phyloP scores from a whole-genome alignment of 208 protist species.

The Endotrypanum monterogeii region DNA sequence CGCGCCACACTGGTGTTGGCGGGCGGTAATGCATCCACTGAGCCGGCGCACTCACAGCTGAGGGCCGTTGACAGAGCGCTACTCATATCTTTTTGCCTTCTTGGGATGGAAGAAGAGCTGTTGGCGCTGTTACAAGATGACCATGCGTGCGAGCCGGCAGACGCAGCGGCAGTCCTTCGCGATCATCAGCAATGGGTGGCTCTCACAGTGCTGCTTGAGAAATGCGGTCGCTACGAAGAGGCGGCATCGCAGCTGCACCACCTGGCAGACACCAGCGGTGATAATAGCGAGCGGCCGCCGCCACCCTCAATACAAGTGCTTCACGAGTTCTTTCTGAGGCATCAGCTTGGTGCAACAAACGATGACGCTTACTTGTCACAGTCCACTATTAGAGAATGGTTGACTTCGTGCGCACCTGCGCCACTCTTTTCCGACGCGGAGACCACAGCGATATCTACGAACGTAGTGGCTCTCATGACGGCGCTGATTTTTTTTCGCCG shows the following conservation, averaged over 20 bases:
- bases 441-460: neutral
- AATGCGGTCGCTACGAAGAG: conserved; percentile 18
- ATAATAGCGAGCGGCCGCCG: neutral
- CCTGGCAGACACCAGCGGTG: conserved; percentile 8
- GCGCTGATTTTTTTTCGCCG: conserved; percentile 28
- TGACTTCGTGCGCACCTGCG: neutral
- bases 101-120: conserved; percentile 44
- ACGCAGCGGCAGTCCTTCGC: conserved; percentile 36
- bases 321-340: conserved; percentile 5
- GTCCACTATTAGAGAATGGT: conserved; percentile 5
- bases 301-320: neutral
- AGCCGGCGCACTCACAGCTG: neutral
- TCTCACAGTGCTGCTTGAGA: conserved; percentile 40
- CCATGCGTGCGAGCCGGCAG: conserved; percentile 39
- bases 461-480: neutral
- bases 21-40: neutral
- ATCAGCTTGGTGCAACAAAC: neutral
- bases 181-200: conserved; percentile 58
- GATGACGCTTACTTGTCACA: conserved; percentile 15
- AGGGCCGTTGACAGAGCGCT: conserved; percentile 15
- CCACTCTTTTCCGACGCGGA: neutral
- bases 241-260: conserved; percentile 23
- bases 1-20: conserved; percentile 13
- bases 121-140: conserved; percentile 42
- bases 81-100: neutral